These are phyloP conservation scores for Aegilops tauschii DNA, from an alignment of 176 grass and related monocot species.

Conservation along the genomic window DNA sequence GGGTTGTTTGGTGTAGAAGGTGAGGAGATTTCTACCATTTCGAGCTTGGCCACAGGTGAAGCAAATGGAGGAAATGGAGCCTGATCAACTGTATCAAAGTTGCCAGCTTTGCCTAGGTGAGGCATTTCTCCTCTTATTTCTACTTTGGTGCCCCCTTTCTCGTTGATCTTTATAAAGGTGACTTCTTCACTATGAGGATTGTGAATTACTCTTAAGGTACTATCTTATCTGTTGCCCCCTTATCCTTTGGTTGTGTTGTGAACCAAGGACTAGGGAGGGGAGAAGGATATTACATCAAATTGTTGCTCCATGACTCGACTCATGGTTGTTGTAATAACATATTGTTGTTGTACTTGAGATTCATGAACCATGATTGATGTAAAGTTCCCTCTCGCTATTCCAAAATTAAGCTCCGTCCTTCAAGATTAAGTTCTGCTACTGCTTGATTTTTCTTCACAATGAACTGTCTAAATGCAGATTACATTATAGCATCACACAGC, in stretches of 20 bases:
- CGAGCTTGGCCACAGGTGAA: constrained; percentile 7
- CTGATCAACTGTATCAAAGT: constrained; percentile 28
- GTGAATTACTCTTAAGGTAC: constrained; percentile 44
- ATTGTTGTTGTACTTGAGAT: constrained; percentile 12
- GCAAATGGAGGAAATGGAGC: constrained; percentile 23
- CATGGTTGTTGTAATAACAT: constrained; percentile 32
- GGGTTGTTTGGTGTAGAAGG: constrained; percentile 34
- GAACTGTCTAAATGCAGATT: not conserved
- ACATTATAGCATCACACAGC: not conserved
- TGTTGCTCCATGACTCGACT: constrained; percentile 17
- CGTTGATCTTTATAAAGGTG: constrained; percentile 24
- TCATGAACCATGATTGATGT: constrained; percentile 20
- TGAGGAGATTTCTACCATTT: constrained; percentile 31
- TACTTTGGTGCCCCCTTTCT: not conserved
- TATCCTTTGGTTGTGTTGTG: constrained; percentile 17
- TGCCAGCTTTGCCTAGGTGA: constrained; percentile 24
- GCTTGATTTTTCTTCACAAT: not conserved
- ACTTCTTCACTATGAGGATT: constrained; percentile 13
- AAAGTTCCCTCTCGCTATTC: constrained; percentile 7
- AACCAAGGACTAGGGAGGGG: constrained; percentile 18
- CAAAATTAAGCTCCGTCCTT: not conserved
- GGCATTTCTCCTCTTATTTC: constrained; percentile 14
- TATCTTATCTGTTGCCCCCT: not conserved
- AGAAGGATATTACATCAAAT: constrained; percentile 15
- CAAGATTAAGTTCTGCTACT: not conserved